Percentiles rank a stretch among this genome's conserved stretches.
Conservation (phyloP, 1,139 yeast genomes). For the Suhomyces maxii region DNA sequence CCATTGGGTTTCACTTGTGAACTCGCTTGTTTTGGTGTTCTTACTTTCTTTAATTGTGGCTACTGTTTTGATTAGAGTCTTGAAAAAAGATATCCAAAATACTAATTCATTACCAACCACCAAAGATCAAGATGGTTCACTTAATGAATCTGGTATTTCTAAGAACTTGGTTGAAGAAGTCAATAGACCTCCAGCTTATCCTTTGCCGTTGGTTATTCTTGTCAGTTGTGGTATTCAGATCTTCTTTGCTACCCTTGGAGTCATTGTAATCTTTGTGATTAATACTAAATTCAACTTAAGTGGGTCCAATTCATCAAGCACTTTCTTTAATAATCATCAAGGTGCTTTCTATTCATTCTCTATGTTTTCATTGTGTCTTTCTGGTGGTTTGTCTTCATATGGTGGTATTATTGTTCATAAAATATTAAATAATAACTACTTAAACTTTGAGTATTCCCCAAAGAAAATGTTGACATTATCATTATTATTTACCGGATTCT, state of each 20-base stretch:
- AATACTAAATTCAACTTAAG: constrained; percentile 31
- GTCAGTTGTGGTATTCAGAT: constrained; percentile 76
- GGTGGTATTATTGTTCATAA: constrained; percentile 64
- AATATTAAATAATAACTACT: constrained; percentile 42
- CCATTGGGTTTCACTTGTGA: constrained; percentile 72
- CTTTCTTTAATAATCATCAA: constrained; percentile 53
- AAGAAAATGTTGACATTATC: constrained; percentile 32
- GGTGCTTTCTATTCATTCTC: constrained; percentile 68
- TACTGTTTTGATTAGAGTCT: constrained; percentile 57
- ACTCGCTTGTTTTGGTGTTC: constrained; percentile 61
- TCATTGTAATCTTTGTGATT: constrained; percentile 58
- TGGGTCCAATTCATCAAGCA: constrained; percentile 21
- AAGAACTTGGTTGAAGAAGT: constrained; percentile 55
- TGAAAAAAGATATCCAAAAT: constrained; percentile 36
- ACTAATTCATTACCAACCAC: constrained; percentile 12
- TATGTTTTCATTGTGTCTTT: constrained; percentile 58
- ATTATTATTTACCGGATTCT: constrained; percentile 55
- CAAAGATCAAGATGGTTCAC: constrained; percentile 7
- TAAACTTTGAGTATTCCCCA: constrained; percentile 26
- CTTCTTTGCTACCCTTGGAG: constrained; percentile 61
- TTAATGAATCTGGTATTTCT: constrained; percentile 10
- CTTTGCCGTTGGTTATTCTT: constrained; percentile 53
- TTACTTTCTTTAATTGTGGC: constrained; percentile 63
- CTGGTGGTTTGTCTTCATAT: constrained; percentile 75
- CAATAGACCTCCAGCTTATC: constrained; percentile 48